These are phyloP conservation scores for Phytophthora sojae DNA, from an alignment of 352 stramenopile genomes.

Conservation along the genomic window DNA sequence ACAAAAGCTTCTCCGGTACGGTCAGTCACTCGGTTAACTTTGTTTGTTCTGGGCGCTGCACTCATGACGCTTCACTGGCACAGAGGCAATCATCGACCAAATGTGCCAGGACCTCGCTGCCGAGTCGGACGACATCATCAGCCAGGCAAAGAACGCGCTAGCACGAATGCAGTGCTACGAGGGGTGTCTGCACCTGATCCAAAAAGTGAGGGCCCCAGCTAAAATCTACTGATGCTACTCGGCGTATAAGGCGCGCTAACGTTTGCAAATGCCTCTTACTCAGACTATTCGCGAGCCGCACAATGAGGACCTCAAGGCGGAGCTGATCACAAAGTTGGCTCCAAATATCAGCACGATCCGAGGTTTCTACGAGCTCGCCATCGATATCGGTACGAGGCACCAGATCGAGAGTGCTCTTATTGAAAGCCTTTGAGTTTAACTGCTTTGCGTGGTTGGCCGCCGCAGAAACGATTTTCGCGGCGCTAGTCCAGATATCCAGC, in stretches of 20 bases:
- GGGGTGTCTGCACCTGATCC: constrained; percentile 56
- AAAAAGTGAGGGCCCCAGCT: constrained; percentile 33
- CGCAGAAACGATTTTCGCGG: constrained; percentile 53
- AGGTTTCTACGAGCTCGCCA: constrained; percentile 49
- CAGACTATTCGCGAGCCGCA: constrained; percentile 50
- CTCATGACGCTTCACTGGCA: background rate
- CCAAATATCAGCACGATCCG: constrained; percentile 54
- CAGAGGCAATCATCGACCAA: constrained; percentile 48
- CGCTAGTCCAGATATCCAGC: constrained; percentile 56
- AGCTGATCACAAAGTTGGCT: constrained; percentile 44
- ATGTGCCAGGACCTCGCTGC: constrained; percentile 52
- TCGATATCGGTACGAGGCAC: constrained; percentile 48
- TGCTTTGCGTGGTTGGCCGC: background rate
- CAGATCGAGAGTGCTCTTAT: background rate
- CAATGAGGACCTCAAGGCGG: constrained; percentile 44
- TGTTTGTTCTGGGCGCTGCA: background rate
- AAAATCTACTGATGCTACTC: background rate
- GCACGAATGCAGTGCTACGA: constrained; percentile 50
- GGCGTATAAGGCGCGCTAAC: background rate
- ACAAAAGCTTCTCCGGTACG: constrained; percentile 56
- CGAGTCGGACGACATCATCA: constrained; percentile 49
- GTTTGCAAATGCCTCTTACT: background rate
- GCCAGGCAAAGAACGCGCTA: constrained; percentile 42
- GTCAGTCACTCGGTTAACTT: background rate
- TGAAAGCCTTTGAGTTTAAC: background rate